Evolutionary conservation across 495 filamentous ascomycete species (phyloP), one percentile per base, ranked within the genome.

Genomic region (Endocarpon pusillum): DNA sequence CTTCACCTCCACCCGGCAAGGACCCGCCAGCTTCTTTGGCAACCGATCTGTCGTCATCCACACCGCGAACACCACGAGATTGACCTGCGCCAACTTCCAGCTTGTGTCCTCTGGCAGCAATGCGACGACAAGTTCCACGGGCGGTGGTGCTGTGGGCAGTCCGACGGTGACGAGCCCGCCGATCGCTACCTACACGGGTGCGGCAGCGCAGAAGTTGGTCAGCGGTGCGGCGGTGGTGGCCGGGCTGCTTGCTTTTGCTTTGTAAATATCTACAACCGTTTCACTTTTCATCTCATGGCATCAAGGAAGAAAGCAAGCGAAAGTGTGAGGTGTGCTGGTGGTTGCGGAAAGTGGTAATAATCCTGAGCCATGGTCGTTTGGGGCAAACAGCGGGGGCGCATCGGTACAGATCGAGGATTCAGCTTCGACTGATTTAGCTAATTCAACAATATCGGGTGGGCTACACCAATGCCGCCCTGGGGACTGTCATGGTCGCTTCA

Each of bases 11-110:
- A 68, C 71, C 19, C 33, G 50, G 28, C 43, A 58, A 32, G 68
- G 69, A 25, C 53, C 60, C 16, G 64, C 60, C 16, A 54, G 73
- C 33, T 89, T 75, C 62, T 69, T 86, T 42, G 79, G 77, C 38
- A 80, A 82, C 59, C 68, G 76, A 36, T 78, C 71, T 34, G 44
- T 89, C 34, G 76, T 81, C 29, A 47, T 89, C 38, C 79, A 86
- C 54, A 67, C 60, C 42, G 56, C 58, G 37, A 81, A 81, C 58
- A 35, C 33, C 1, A 35, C 40, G 14, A 37, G 51, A 19, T 29
- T 57, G 31, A 51, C 48, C 21, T 57, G 53, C 36, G 53, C 45
- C 3, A 57, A 57, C 30, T 54, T 54, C 27, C 19, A 37, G 31
- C 22, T 36, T 29, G 12, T 31, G 5, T 5, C 28, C 14, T 5